Conservation (phyloP, 1,284 basidiomycete species). For the Chalciporus sp. region DNA sequence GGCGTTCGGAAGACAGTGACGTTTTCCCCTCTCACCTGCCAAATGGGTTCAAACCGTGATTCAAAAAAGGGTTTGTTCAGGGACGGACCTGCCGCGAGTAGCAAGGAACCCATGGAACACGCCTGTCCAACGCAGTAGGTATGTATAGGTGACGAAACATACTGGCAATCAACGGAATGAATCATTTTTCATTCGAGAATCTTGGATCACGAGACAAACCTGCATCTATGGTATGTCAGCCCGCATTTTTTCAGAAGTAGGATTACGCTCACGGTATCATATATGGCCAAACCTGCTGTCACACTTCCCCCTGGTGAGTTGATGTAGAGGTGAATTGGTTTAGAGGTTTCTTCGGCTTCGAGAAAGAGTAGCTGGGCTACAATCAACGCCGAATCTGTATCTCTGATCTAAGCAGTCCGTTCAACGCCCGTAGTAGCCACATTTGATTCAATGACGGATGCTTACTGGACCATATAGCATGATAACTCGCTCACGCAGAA, state of each 20-base stretch:
- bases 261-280: conserved; percentile 75
- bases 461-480: conserved; percentile 91
- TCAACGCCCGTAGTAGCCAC: conserved; percentile 13
- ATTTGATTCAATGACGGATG: conserved; percentile 19
- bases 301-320: conserved; percentile 95
- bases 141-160: conserved; percentile 90
- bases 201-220: conserved; percentile 42
- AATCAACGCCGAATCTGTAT: conserved; percentile 80
- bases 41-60: conserved; percentile 13
- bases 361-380: conserved; percentile 92
- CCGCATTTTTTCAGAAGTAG: conserved; percentile 12
- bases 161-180: conserved; percentile 49
- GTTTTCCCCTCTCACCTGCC: conserved; percentile 77
- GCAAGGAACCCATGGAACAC: conserved; percentile 90
- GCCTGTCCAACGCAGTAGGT: conserved; percentile 94
- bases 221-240: conserved; percentile 62
- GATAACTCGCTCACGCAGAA: conserved; percentile 88
- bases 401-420: conserved; percentile 65
- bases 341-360: conserved; percentile 89
- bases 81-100: conserved; percentile 74
- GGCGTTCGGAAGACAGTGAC: conserved; percentile 87
- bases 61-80: conserved; percentile 8
- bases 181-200: conserved; percentile 10
- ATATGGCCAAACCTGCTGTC: conserved; percentile 91
- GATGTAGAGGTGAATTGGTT: conserved; percentile 92